phyloP scores from a whole-genome alignment of 305 asterid genomes.

The Fraxinus nigra region DNA sequence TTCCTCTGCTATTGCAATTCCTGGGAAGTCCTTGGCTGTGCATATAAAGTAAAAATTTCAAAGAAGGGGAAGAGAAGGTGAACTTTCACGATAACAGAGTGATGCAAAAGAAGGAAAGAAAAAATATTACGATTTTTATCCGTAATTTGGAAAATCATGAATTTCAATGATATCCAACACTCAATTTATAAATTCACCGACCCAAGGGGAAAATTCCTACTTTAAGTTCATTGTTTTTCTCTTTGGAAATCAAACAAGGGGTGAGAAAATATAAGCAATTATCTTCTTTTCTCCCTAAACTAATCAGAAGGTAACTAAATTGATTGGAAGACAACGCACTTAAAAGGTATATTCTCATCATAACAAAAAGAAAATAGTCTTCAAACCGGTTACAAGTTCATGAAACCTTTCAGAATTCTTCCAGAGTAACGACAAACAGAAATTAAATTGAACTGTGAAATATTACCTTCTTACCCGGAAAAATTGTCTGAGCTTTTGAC shows the following conservation, averaged over 20 bases:
- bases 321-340: background rate
- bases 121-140: background rate
- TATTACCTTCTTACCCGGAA: slow-evolving; percentile 98
- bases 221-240: background rate
- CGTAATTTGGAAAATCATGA: background rate
- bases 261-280: background rate
- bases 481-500: slow-evolving; percentile 67
- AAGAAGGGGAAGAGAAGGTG: slow-evolving; percentile 15
- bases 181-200: background rate
- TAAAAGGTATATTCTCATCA: background rate
- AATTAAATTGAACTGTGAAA: slow-evolving; percentile 27
- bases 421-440: background rate
- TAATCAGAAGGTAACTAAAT: background rate
- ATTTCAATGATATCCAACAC: background rate
- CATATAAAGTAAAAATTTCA: slow-evolving; percentile 19
- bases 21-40: slow-evolving; percentile 70
- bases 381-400: slow-evolving; percentile 5
- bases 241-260: background rate
- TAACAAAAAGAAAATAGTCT: background rate
- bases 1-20: slow-evolving; percentile 74
- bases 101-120: background rate
- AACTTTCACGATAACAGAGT: background rate
- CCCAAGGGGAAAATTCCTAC: background rate
- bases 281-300: slow-evolving; percentile 1
- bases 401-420: background rate